phyloP scores from a whole-genome alignment of 306 rosid genomes.

The Cicer yamashitae region DNA sequence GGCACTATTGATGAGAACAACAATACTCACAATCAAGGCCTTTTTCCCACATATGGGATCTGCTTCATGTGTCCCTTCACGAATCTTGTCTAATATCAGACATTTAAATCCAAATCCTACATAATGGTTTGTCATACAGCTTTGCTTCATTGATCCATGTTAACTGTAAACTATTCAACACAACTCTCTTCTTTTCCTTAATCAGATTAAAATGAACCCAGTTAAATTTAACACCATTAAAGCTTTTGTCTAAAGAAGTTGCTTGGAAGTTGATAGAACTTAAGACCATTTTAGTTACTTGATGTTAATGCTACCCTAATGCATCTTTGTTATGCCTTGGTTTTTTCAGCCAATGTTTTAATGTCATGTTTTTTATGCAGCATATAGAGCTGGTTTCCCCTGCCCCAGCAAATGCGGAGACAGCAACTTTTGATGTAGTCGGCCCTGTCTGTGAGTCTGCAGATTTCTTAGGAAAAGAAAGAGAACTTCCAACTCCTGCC shows the following conservation, averaged over 20 bases:
- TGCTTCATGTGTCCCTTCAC: too few species aligned
- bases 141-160: not conserved
- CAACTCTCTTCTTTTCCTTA: not conserved
- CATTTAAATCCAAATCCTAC: too few species aligned
- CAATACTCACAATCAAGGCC: too few species aligned
- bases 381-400: conserved; percentile 96
- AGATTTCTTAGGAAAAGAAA: conserved; percentile 61
- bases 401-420: conserved; percentile 57
- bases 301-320: not conserved
- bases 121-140: not conserved
- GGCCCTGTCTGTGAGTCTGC: conserved; percentile 68
- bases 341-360: not conserved
- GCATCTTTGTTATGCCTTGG: not conserved
- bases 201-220: not conserved
- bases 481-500: conserved; percentile 58
- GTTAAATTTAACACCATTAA: not conserved
- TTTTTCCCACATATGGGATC: too few species aligned
- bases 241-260: conserved; percentile 22
- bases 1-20: too few species aligned
- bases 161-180: not conserved
- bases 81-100: too few species aligned
- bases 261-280: conserved; percentile 25
- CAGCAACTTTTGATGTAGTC: conserved; percentile 51
- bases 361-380: conserved; percentile 56
- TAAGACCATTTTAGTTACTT: not conserved